Percentiles rank a stretch among this genome's conserved stretches.
Evolutionary conservation across 257 asterid species (phyloP).

Genomic region (Przewalskia tangutica): DNA sequence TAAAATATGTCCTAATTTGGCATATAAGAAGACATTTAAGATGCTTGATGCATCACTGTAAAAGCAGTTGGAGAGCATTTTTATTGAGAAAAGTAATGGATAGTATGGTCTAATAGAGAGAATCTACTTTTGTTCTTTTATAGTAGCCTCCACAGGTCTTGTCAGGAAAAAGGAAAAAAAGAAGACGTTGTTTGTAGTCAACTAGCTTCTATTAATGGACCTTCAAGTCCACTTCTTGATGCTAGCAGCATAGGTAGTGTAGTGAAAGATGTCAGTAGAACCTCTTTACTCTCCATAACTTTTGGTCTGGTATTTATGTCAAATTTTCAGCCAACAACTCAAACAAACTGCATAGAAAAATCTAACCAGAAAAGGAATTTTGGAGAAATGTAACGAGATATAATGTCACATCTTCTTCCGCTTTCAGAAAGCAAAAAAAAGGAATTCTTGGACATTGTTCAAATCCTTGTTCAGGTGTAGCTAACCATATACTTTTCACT

Average conservation of each 20-base stretch:
- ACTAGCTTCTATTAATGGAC: background rate
- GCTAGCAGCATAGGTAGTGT: background rate
- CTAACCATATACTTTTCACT: background rate
- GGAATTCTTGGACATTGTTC: background rate
- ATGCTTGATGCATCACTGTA: background rate
- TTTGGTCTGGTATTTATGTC: background rate
- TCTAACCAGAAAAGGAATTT: background rate
- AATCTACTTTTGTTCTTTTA: background rate
- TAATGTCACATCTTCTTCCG: background rate
- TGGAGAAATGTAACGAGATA: background rate
- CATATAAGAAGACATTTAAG: background rate
- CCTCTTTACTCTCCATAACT: background rate
- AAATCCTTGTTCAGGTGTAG: background rate
- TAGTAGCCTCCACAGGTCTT: background rate
- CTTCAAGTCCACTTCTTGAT: background rate
- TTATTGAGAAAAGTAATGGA: background rate
- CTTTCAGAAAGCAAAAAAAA: background rate
- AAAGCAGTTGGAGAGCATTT: background rate
- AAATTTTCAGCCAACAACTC: background rate
- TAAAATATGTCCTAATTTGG: background rate
- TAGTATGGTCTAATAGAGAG: background rate
- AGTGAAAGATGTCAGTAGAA: background rate
- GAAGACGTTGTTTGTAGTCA: background rate
- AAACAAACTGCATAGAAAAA: background rate
- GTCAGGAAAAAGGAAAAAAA: background rate